phyloP scores from a whole-genome alignment of 2,329 filamentous ascomycete genomes.

The Fusarium euwallaceae region DNA sequence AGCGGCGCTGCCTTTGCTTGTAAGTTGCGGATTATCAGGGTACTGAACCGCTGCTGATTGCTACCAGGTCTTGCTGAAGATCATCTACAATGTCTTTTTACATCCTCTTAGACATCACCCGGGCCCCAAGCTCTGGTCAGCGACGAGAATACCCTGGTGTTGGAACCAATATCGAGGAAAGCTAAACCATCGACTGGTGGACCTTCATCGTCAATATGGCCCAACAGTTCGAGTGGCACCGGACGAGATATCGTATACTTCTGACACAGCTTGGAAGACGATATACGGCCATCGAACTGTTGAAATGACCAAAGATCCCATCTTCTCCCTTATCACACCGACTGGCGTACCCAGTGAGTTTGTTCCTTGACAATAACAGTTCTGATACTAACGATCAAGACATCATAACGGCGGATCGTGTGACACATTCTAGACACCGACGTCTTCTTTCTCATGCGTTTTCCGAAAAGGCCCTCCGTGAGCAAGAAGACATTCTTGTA shows the following conservation, averaged over 20 bases:
- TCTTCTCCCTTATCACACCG: conserved; percentile 36
- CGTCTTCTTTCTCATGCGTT: conserved; percentile 36
- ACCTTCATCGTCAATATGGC: conserved; percentile 34
- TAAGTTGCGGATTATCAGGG: not conserved
- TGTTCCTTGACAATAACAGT: not conserved
- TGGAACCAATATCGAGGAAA: conserved; percentile 35
- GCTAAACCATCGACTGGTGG: conserved; percentile 29
- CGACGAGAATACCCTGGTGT: conserved; percentile 34
- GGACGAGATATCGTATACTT: conserved; percentile 34
- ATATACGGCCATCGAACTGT: conserved; percentile 33
- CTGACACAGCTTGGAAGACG: conserved; percentile 30
- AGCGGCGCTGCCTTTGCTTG: not conserved
- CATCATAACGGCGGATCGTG: conserved; percentile 37
- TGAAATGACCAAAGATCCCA: conserved; percentile 37
- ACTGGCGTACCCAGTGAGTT: conserved; percentile 36
- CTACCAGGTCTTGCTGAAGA: not conserved
- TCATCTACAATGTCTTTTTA: conserved; percentile 25
- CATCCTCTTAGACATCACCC: conserved; percentile 29
- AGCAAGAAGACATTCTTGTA: conserved; percentile 33
- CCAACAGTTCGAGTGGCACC: conserved; percentile 33
- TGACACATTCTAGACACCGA: conserved; percentile 31
- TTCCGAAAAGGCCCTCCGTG: conserved; percentile 37
- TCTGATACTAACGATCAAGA: conserved; percentile 14
- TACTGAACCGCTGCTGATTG: not conserved
- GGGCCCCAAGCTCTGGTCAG: conserved; percentile 33